Evolutionary conservation across 1,284 basidiomycete species (phyloP).

Genomic region (Cystobasidium pallidum): DNA sequence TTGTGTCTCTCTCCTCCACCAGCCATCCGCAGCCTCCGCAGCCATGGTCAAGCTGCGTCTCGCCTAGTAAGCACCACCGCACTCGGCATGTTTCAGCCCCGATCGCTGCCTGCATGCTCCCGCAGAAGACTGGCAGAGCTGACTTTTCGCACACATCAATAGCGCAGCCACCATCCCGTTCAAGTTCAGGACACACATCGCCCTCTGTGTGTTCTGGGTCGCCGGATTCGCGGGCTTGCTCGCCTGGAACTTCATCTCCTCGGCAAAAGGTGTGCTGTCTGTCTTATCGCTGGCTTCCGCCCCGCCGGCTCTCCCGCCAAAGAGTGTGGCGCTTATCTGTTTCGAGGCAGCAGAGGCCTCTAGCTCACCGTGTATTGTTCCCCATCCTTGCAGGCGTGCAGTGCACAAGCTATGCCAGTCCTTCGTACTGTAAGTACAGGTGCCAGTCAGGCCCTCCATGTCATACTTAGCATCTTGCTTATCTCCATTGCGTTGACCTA

Average conservation of each 20-base stretch:
- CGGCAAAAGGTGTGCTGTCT: slow-evolving; percentile 20
- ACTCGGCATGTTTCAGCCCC: too few relatives aligned
- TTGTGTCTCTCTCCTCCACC: neutral
- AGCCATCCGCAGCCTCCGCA: too few relatives aligned
- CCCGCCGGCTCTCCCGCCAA: neutral
- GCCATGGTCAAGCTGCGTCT: slow-evolving; percentile 15
- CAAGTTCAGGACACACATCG: slow-evolving; percentile 17
- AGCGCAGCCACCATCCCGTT: slow-evolving; percentile 28
- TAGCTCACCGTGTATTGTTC: too few relatives aligned
- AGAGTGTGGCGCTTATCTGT: neutral
- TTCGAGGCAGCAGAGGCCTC: too few relatives aligned
- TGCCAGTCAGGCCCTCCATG: neutral
- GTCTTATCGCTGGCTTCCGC: neutral
- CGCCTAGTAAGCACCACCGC: slow-evolving; percentile 20
- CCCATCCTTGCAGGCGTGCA: slow-evolving; percentile 26
- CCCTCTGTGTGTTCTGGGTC: slow-evolving; percentile 20
- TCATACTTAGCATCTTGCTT: neutral
- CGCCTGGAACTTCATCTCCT: slow-evolving; percentile 31
- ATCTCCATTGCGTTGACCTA: too few relatives aligned
- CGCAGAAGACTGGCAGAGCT: too few relatives aligned
- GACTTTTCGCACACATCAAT: neutral
- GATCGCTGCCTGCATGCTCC: too few relatives aligned
- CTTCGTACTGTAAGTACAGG: slow-evolving; percentile 18
- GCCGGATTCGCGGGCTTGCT: slow-evolving; percentile 20
- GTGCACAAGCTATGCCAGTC: slow-evolving; percentile 33